Evolutionary conservation across 768 basidiomycete species (phyloP), one percentile per base, ranked within the genome.

Genomic region (Boletus rubescentipes): DNA sequence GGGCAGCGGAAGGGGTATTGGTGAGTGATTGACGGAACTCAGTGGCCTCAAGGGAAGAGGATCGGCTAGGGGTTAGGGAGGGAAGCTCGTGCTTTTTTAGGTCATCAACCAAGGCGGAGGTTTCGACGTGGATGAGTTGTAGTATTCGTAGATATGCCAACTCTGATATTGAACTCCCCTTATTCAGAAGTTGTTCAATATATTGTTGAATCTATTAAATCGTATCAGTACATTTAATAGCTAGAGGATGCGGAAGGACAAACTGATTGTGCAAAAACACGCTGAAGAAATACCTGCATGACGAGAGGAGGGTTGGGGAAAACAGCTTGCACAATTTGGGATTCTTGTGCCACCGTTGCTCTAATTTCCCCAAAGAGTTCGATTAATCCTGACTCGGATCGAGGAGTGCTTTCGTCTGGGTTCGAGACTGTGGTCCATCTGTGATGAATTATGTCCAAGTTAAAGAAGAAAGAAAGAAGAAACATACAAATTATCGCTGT

Each of bases 211-310:
- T 94, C 96, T 98, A 65, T 11, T 16, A 21, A 47, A 32, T 23
- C 41, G 18, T 6, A 36, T 68, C 8, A 58, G 51, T 46, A 26
- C 21, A 21, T 35, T 34, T 54, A 21, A 23, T 14, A 52, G 23
- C n/a, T 42, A 39, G 50, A 23, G 21, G n/a, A 16, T 21, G n/a
- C 12, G 38, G 5, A 50, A 52, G 36, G 45, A 57, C 90, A 61
- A 70, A 95, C 94, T 43, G 93, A 92, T 77, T 98, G 97, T 2
- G 95, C 96, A 72, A 99, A 99, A 1, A 99, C 93, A 32, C 97
- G 81, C 65, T 98, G 97, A 38, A 99, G 69, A 72, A 99, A 98
- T 15, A 98, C 95, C 69, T 97, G 93, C 93, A 98, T 95, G 4
- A 99, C 97, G 15, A 92, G 83, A 16, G 89, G 84, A 9, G 97